Conservation (phyloP, 257 asterid species). For the Paraleonurus japonicus region DNA sequence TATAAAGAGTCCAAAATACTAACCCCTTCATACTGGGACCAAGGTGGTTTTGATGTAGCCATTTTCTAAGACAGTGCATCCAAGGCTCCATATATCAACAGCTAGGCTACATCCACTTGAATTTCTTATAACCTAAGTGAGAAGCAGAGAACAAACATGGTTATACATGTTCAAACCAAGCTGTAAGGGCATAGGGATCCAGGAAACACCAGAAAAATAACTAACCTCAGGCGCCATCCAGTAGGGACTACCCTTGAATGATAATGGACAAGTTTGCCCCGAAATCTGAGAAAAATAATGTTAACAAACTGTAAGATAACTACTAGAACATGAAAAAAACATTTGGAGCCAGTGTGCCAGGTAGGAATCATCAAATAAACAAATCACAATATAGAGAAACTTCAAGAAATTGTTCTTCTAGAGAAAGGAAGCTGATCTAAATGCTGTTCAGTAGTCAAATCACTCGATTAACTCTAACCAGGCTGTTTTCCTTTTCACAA, state of each 20-base stretch:
- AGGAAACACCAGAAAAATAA: not conserved
- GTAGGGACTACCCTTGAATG: constrained; percentile 98
- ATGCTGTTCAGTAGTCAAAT: constrained; percentile 21
- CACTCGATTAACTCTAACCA: constrained; percentile 14
- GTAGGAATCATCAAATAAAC: constrained; percentile 9
- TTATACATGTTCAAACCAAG: constrained; percentile 8
- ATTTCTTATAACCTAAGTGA: constrained; percentile 58
- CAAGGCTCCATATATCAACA: constrained; percentile 99
- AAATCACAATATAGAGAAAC: not conserved
- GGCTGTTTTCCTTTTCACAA: not conserved
- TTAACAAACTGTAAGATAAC: not conserved
- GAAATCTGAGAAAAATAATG: constrained; percentile 58
- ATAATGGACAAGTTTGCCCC: constrained; percentile 87
- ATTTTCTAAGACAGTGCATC: constrained; percentile 98
- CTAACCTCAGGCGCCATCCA: constrained; percentile 99
- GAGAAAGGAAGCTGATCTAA: constrained; percentile 4
- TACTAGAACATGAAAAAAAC: not conserved
- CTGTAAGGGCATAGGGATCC: constrained; percentile 5
- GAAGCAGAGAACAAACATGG: constrained; percentile 11
- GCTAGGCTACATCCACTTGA: constrained; percentile 91
- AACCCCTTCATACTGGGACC: constrained; percentile 99
- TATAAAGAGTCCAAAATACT: constrained; percentile 35
- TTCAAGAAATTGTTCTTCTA: not conserved
- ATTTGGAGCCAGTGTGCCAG: not conserved
- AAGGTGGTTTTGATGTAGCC: constrained; percentile 98